Evolutionary conservation across 208 protist species (phyloP).

Genomic region (Jaenimonas drosophilae): DNA sequence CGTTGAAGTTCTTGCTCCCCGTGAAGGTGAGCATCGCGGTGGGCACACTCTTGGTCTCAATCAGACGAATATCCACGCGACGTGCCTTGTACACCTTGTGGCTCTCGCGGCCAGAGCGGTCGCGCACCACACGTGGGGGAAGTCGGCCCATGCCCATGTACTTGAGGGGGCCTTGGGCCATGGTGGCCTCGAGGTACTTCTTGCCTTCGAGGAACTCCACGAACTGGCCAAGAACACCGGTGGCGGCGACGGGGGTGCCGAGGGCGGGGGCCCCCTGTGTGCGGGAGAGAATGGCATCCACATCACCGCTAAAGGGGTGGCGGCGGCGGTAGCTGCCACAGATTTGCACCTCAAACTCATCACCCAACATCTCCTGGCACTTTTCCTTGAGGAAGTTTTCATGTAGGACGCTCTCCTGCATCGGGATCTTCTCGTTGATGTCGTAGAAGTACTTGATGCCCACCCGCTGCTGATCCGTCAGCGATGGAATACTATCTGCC

Average conservation of each 20-base stretch:
- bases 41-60: constrained; percentile 75
- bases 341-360: constrained; percentile 67
- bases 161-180: constrained; percentile 81
- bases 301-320: constrained; percentile 77
- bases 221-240: constrained; percentile 46
- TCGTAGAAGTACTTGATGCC: constrained; percentile 89
- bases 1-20: constrained; percentile 91
- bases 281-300: constrained; percentile 80
- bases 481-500: constrained; percentile 54
- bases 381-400: constrained; percentile 70
- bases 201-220: constrained; percentile 51
- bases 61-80: constrained; percentile 86
- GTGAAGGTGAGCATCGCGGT: constrained; percentile 91
- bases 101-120: constrained; percentile 48
- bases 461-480: constrained; percentile 77
- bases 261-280: constrained; percentile 41
- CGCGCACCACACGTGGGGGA: constrained; percentile 57
- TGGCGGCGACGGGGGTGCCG: constrained; percentile 53
- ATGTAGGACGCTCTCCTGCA: constrained; percentile 81
- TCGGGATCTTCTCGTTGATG: constrained; percentile 89
- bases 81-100: constrained; percentile 83
- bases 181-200: constrained; percentile 79
- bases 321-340: constrained; percentile 86
- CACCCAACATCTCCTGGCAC: constrained; percentile 41
- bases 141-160: constrained; percentile 88